Percentiles rank a stretch among this genome's conserved stretches.
These are phyloP conservation scores for Penicillium robsamsonii DNA, from an alignment of 495 filamentous ascomycete species.

Conservation along the genomic window DNA sequence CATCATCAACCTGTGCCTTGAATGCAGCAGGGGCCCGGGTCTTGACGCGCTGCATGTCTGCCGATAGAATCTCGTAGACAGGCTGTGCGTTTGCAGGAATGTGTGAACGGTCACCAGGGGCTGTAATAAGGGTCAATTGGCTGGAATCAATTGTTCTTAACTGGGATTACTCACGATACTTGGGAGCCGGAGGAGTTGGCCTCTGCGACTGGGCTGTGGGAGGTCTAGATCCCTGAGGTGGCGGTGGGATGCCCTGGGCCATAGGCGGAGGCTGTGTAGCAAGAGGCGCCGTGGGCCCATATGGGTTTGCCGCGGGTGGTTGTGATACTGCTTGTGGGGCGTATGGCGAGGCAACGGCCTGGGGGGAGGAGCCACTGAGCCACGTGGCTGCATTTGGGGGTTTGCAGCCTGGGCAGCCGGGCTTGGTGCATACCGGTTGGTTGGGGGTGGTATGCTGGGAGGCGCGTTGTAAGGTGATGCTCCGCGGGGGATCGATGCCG, in stretches of 20 bases:
- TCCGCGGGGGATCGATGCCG: conserved; percentile 65
- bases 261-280: conserved; percentile 39
- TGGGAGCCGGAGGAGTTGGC: conserved; percentile 50
- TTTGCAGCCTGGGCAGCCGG: conserved; percentile 56
- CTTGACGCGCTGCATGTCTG: conserved; percentile 86
- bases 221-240: conserved; percentile 48
- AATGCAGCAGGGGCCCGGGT: conserved; percentile 76
- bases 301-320: conserved; percentile 43
- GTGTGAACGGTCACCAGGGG: conserved; percentile 83
- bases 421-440: conserved; percentile 83
- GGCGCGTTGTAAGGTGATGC: conserved; percentile 88
- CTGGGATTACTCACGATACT: conserved; percentile 58
- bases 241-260: conserved; percentile 43
- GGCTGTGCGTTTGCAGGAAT: conserved; percentile 73
- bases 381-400: conserved; percentile 42
- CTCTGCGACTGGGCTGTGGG: conserved; percentile 51
- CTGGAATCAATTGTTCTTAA: conserved; percentile 13
- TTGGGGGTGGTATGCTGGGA: conserved; percentile 67
- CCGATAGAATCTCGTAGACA: conserved; percentile 75
- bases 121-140: conserved; percentile 34
- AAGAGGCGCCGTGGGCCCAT: conserved; percentile 45
- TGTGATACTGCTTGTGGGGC: conserved; percentile 47
- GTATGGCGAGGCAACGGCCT: conserved; percentile 57
- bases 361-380: conserved; percentile 51
- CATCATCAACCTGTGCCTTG: conserved; percentile 83